Conservation (phyloP, 371 early-diverging fungal species). For the Syncephalastrum contaminatum region DNA sequence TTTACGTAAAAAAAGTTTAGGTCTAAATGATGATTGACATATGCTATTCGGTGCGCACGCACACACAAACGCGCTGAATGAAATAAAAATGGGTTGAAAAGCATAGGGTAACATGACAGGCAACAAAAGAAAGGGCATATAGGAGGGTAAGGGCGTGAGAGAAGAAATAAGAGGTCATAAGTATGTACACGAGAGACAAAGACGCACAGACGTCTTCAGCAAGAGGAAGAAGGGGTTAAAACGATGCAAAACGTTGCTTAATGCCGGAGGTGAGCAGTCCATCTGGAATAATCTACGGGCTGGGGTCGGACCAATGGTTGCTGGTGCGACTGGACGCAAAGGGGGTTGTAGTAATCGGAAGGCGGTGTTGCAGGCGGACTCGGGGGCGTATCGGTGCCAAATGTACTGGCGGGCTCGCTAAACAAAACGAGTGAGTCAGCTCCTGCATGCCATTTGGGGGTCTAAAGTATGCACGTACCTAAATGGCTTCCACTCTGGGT, state of each 20-base stretch:
- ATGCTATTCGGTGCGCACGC: too few species aligned
- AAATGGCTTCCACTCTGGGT: slow-evolving; percentile 5
- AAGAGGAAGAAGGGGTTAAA: not conserved
- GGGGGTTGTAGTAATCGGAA: slow-evolving; percentile 3
- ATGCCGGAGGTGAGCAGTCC: slow-evolving; percentile 5
- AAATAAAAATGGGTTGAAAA: not conserved
- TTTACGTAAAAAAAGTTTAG: slow-evolving; percentile 15
- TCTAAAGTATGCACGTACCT: not conserved
- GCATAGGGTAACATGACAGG: slow-evolving; percentile 8
- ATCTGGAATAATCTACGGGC: slow-evolving; percentile 14
- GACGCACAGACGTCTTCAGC: slow-evolving; percentile 1
- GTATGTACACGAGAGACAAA: slow-evolving; percentile 7
- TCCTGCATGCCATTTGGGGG: not conserved
- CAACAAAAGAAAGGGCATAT: slow-evolving; percentile 4
- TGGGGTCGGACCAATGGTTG: slow-evolving; percentile 11
- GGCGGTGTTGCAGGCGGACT: slow-evolving; percentile 10
- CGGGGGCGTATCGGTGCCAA: slow-evolving; percentile 6
- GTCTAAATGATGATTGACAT: too few species aligned
- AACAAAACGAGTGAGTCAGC: not conserved
- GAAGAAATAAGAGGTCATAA: slow-evolving; percentile 1
- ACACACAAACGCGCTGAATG: too few species aligned
- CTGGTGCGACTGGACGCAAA: not conserved
- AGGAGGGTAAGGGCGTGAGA: not conserved
- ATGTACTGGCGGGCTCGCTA: slow-evolving; percentile 3
- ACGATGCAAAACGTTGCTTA: not conserved